Evolutionary conservation across 257 asterid species (phyloP).

Genomic region (Ilex aquifolium): DNA sequence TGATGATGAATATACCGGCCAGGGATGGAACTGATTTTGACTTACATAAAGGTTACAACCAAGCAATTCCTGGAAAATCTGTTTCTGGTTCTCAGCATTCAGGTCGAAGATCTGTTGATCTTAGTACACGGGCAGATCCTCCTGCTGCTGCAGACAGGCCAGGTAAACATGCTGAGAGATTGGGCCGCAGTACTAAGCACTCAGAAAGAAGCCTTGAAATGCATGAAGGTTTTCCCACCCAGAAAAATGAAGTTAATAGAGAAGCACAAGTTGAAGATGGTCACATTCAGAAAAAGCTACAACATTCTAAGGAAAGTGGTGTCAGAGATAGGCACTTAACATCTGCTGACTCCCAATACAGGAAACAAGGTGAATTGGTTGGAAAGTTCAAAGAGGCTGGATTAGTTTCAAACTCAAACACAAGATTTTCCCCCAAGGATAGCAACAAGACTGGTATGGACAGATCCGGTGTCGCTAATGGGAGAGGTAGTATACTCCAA

Average conservation of each 20-base stretch:
- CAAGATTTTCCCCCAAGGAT: conserved; percentile 44
- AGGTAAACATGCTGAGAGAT: conserved; percentile 42
- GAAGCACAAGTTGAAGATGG: conserved; percentile 38
- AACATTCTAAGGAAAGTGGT: conserved; percentile 31
- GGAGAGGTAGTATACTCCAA: conserved; percentile 43
- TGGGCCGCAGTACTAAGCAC: conserved; percentile 37
- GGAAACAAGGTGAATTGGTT: conserved; percentile 30
- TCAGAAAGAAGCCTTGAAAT: conserved; percentile 45
- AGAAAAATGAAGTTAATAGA: conserved; percentile 31
- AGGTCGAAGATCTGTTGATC: conserved; percentile 42
- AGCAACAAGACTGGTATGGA: conserved; percentile 26
- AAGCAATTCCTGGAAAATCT: conserved; percentile 32
- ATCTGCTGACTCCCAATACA: conserved; percentile 29
- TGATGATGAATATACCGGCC: conserved; percentile 29
- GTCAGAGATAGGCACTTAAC: conserved; percentile 37
- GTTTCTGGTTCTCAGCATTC: conserved; percentile 45
- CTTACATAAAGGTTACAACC: conserved; percentile 35
- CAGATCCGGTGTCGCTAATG: conserved; percentile 53
- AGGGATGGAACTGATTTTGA: conserved; percentile 38
- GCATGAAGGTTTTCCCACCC: conserved; percentile 34
- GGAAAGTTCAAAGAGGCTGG: conserved; percentile 42
- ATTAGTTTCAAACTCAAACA: conserved; percentile 27
- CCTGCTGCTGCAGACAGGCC: conserved; percentile 43
- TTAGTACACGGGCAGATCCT: conserved; percentile 30
- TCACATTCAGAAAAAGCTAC: conserved; percentile 26